These are phyloP conservation scores for Babesia gibsoni DNA, from an alignment of 169 alveolate genomes.

Conservation along the genomic window DNA sequence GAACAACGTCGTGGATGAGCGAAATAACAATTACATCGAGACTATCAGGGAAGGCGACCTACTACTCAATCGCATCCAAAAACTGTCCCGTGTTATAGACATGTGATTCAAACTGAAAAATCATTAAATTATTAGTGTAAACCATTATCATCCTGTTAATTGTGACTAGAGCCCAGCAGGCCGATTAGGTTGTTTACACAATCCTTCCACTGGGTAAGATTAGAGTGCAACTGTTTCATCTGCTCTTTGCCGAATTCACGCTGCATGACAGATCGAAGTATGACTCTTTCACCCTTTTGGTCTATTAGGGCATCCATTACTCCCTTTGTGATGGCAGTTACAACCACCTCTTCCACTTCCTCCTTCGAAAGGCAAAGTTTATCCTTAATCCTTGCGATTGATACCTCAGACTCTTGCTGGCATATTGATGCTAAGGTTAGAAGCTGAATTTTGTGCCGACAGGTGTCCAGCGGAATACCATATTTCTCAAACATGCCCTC, in stretches of 20 bases:
- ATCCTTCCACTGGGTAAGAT: constrained; percentile 54
- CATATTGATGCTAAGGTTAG: constrained; percentile 47
- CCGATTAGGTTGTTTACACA: constrained; percentile 35
- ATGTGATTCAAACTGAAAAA: constrained; percentile 66
- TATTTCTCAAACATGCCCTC: constrained; percentile 9
- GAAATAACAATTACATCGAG: constrained; percentile 81
- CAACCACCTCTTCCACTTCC: constrained; percentile 67
- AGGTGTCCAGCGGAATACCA: constrained; percentile 7
- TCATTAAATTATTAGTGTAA: background rate
- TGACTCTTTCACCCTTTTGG: constrained; percentile 65
- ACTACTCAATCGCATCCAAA: constrained; percentile 88
- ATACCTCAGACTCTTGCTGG: constrained; percentile 47
- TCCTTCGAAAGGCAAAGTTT: constrained; percentile 39
- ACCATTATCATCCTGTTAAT: background rate
- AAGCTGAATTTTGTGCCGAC: constrained; percentile 25
- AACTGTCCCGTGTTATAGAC: constrained; percentile 89
- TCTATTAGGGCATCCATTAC: constrained; percentile 70
- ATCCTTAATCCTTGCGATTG: constrained; percentile 54
- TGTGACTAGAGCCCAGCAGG: constrained; percentile 17
- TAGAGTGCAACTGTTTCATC: constrained; percentile 51
- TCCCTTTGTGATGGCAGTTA: constrained; percentile 72
- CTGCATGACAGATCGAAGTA: constrained; percentile 61
- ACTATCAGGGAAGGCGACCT: constrained; percentile 87
- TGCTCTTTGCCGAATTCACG: constrained; percentile 64
- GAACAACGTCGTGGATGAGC: constrained; percentile 85